Conservation (phyloP, 495 filamentous ascomycete genomes). For the Chlorociboria aeruginascens region DNA sequence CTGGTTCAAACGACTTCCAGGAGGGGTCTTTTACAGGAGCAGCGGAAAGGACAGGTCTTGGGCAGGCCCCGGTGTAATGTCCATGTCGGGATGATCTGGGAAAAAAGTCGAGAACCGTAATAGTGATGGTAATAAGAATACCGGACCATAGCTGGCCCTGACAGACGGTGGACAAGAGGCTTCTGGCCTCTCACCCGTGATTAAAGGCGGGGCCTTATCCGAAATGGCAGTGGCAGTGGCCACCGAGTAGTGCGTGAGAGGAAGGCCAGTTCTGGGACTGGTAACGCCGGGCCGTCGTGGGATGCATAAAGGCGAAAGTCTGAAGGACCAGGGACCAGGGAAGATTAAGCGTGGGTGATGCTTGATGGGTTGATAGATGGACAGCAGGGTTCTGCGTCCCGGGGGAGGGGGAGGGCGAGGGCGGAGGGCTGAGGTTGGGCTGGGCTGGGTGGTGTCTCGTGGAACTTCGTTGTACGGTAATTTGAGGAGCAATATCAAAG, state of each 20-base stretch:
- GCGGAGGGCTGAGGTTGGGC: no score
- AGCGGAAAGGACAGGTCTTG: not conserved
- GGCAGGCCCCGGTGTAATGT: not conserved
- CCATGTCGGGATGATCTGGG: not conserved
- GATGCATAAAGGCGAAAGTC: not conserved
- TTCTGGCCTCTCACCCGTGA: not conserved
- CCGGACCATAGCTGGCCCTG: not conserved
- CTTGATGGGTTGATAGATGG: slow-evolving; percentile 1
- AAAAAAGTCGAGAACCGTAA: slow-evolving; percentile 3
- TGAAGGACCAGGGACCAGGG: not conserved
- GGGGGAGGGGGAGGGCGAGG: slow-evolving; percentile 1
- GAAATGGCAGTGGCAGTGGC: slow-evolving; percentile 13
- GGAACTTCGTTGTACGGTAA: no score
- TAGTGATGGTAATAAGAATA: no score
- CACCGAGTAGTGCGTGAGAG: slow-evolving; percentile 3
- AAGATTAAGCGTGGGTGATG: slow-evolving; percentile 5
- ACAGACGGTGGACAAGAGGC: slow-evolving; percentile 2
- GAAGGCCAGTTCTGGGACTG: not conserved
- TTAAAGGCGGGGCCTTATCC: slow-evolving; percentile 6
- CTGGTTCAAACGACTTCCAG: slow-evolving; percentile 7
- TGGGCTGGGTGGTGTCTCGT: no score
- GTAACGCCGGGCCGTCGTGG: slow-evolving; percentile 1
- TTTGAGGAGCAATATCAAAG: no score
- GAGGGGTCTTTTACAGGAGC: not conserved
- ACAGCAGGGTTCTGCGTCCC: slow-evolving; percentile 7